Evolutionary conservation across 192 early-diverging fungal species (phyloP), one percentile per base, ranked within the genome.

Genomic region (Neocallimastix lanati): DNA sequence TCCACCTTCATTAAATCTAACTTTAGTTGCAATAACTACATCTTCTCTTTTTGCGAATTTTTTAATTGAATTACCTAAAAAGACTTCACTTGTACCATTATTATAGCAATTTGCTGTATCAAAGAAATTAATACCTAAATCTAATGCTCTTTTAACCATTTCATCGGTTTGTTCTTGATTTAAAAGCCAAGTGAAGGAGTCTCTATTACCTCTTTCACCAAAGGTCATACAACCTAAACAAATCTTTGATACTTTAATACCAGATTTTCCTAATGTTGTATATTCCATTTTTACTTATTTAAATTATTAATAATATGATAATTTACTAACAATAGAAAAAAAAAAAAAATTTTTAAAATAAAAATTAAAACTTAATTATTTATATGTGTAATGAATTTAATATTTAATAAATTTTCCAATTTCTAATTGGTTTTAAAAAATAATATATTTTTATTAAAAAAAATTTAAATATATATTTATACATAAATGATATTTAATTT

Each of bases 1-100:
- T 6, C 28, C 28, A 28, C 76, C 28, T 28, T 29, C 76, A 29
- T 28, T 28, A 29, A 77, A 21, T 27, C 79, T 40, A 28, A 80
- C 58, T 29, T 80, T 80, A 28, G 79, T 80, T 2, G 79, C 79
- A 77, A 80, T 80, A 28, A 80, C 35, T 40, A 80, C 35, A 29
- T 77, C 58, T 28, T 80, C 79, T 28, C 79, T 33, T 33, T 33
- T 33, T 6, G 30, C 11, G 11, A 33, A 33, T 33, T 33, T 33
- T 33, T 33, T 33, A 11, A 33, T 3, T 6, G 30, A 3, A 11
- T 33, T 33, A 33, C 30, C 30, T 33, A 33, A 33, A 33, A 6
- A 33, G 3, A 33, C 16, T 50, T 50, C 40, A 50, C 40, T 67
- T 9, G 50, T 67, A 67, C 50, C 50, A 67, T 4, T 9, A 67